A percentile compares a stretch with the other conserved stretches of the same genome.
Conservation (phyloP, 1,284 basidiomycete genomes). For the Heterobasidion parviporum region DNA sequence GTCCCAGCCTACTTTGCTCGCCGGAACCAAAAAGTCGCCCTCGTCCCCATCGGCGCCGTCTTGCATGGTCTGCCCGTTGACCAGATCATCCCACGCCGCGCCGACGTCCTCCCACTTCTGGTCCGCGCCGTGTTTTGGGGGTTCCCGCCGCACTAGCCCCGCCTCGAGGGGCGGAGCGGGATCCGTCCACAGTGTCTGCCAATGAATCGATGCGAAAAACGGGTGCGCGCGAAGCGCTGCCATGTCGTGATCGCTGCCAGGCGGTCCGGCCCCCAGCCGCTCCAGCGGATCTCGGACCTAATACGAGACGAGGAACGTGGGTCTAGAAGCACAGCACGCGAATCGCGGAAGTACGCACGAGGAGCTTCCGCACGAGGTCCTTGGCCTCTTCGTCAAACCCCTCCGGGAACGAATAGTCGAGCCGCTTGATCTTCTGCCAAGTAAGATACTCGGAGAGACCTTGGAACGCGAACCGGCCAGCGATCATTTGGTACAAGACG, state of each 20-base stretch:
- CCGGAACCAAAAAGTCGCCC: constrained; percentile 15
- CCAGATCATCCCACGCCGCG: constrained; percentile 46
- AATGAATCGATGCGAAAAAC: constrained; percentile 69
- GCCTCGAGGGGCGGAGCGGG: constrained; percentile 49
- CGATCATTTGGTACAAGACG: constrained; percentile 95
- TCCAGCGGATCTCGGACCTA: constrained; percentile 44
- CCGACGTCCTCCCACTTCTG: constrained; percentile 41
- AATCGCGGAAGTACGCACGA: constrained; percentile 33
- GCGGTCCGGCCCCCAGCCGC: constrained; percentile 59
- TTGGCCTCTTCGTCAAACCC: constrained; percentile 63
- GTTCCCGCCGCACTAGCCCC: constrained; percentile 45
- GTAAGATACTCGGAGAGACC: constrained; percentile 80
- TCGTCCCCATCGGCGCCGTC: constrained; percentile 21
- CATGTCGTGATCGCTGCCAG: constrained; percentile 39
- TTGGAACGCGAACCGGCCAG: constrained; percentile 87
- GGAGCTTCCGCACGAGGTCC: constrained; percentile 57
- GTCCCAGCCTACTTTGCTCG: constrained; percentile 6
- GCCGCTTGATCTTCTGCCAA: constrained; percentile 71
- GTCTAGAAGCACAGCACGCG: background rate
- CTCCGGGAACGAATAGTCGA: constrained; percentile 68
- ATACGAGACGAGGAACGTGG: background rate
- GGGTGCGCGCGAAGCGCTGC: constrained; percentile 63
- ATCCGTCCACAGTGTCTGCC: constrained; percentile 69
- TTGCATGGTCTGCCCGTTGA: constrained; percentile 17
- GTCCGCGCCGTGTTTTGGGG: constrained; percentile 22